Base-by-base conservation (phyloP, 2,329 filamentous ascomycete genomes). In the Pochonia chlamydosporia region DNA sequence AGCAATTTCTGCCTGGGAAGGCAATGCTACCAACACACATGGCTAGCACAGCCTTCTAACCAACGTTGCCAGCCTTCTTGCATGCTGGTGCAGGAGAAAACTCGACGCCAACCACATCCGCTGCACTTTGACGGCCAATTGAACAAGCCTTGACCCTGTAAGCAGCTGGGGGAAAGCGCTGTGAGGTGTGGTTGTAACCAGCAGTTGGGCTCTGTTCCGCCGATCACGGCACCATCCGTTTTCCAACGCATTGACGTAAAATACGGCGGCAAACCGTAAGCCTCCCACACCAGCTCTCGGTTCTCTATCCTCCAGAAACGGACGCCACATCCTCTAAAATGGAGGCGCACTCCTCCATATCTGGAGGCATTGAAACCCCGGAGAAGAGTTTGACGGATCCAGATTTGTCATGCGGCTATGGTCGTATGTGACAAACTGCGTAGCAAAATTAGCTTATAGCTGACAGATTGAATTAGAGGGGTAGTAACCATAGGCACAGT, bases 351-450 rank as follows among this genome's bases (percentile, higher is more conserved):
- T 9, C 36, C 44, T 40, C 44, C 21, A 35, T 18, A 42, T 41
- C 14, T 30, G 13, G 36, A 40, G 44, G 25, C 20, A 20, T 25
- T 40, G 11, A 30, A 46, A 41, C 44, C 14, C 23, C 26, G 21
- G 16, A 21, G 21, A 41, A 46, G 44, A 36, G 24, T 26, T 46
- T 35, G 44, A 39, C 44, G 44, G 44, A 44, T 39, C 43, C 33
- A 28, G 33, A 37, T 14, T 18, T 44, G 20, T 44, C 43, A 25
- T 16, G 5, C 40, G 25, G 25, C 40, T 31, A 28, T 43, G 25
- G 40, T 30, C 40, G 40, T 31, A 31, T 31, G 40, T 40, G 18
- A 13, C 20, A 20, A 21, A 10, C 13, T 40, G n/a, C 6, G 20
- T 16, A 21, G 18, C 13, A 20, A 13, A 40, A 16, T 40, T 14